These are phyloP conservation scores for Cyclostephanos invisitatus DNA, from an alignment of 108 stramenopile species.

Conservation along the genomic window DNA sequence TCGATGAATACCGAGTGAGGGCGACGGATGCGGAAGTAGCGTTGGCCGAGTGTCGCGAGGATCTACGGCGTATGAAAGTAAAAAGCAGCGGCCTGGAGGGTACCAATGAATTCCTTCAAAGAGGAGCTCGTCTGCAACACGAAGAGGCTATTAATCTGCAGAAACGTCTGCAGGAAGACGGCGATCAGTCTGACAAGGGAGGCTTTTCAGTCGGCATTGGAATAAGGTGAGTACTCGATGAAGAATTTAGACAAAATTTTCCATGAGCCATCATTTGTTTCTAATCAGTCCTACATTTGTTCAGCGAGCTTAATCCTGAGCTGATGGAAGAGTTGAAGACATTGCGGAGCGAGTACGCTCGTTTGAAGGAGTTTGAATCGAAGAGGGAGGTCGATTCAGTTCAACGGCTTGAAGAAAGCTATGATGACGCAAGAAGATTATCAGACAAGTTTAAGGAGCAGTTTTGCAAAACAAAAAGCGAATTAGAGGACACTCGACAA, in stretches of 20 bases:
- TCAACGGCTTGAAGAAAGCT: conserved; percentile 61
- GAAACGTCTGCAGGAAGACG: conserved; percentile 52
- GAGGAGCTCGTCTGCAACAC: conserved; percentile 52
- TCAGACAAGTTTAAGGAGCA: conserved; percentile 70
- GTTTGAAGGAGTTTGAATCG: conserved; percentile 72
- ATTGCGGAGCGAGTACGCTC: conserved; percentile 76
- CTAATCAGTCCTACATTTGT: neutral
- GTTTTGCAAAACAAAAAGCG: conserved; percentile 61
- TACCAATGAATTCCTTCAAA: conserved; percentile 44
- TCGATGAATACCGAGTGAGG: conserved; percentile 77
- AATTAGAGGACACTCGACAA: conserved; percentile 60
- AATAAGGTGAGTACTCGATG: conserved; percentile 46
- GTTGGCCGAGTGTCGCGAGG: conserved; percentile 68
- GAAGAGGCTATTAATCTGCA: conserved; percentile 64
- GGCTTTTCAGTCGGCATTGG: conserved; percentile 68
- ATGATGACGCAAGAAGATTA: conserved; percentile 66
- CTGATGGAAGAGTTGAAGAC: conserved; percentile 68
- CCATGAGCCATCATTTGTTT: neutral
- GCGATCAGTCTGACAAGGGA: conserved; percentile 19
- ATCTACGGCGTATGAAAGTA: conserved; percentile 44
- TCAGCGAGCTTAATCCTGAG: conserved; percentile 80
- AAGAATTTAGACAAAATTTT: neutral
- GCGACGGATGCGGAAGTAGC: conserved; percentile 77
- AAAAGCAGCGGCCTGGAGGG: conserved; percentile 51
- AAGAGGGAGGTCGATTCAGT: conserved; percentile 78